A percentile compares a stretch with the other conserved stretches of the same genome.
phyloP scores from a whole-genome alignment of 139 green algal genomes.

The Picochlorum sp. region DNA sequence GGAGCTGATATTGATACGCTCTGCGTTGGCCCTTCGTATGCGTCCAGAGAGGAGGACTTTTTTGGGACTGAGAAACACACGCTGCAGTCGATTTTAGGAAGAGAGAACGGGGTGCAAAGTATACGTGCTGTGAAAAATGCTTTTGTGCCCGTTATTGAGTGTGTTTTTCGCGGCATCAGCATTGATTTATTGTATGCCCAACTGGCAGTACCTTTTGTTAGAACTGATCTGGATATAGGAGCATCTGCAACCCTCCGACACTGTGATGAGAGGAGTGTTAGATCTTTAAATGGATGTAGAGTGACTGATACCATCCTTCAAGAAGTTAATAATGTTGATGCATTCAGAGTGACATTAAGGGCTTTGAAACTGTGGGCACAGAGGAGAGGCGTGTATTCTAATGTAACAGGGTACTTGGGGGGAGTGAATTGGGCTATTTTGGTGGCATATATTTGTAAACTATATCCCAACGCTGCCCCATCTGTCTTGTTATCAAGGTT shows the following conservation, averaged over 20 bases:
- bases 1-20: constrained; percentile 95
- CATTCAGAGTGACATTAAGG: constrained; percentile 64
- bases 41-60: constrained; percentile 74
- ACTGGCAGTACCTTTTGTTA: constrained; percentile 50
- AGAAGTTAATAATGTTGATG: constrained; percentile 41
- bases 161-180: constrained; percentile 80
- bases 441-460: constrained; percentile 80
- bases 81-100: constrained; percentile 32
- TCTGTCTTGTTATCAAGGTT: constrained; percentile 63
- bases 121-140: constrained; percentile 75
- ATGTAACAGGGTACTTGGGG: constrained; percentile 84
- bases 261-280: constrained; percentile 77
- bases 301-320: constrained; percentile 84
- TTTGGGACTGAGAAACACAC: constrained; percentile 68
- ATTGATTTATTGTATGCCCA: constrained; percentile 90
- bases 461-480: constrained; percentile 71
- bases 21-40: constrained; percentile 76
- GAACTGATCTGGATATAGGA: constrained; percentile 61
- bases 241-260: constrained; percentile 66
- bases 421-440: constrained; percentile 97
- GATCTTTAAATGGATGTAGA: constrained; percentile 79
- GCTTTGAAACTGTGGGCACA: constrained; percentile 89
- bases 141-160: constrained; percentile 93
- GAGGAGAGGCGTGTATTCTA: constrained; percentile 68
- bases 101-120: constrained; percentile 57